These are phyloP conservation scores for Ormosia emarginata DNA, from an alignment of 306 rosid species.

Conservation along the genomic window DNA sequence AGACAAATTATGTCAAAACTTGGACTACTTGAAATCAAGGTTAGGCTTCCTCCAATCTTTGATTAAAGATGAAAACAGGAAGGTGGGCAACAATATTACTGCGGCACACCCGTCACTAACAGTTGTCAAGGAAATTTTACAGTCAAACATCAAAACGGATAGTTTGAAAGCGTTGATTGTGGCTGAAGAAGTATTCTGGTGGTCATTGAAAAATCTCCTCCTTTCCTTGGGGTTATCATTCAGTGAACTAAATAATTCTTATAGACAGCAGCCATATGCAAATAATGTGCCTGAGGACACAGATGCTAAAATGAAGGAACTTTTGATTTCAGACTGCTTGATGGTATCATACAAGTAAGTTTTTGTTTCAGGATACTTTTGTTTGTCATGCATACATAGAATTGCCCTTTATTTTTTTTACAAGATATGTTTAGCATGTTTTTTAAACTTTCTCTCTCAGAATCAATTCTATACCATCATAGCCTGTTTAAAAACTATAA, in stretches of 20 bases:
- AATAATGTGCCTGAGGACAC: constrained; percentile 4
- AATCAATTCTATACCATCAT: background rate
- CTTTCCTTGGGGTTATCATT: constrained; percentile 47
- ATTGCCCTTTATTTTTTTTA: background rate
- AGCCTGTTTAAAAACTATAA: background rate
- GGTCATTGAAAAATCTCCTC: constrained; percentile 48
- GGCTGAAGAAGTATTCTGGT: constrained; percentile 53
- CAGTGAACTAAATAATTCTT: constrained; percentile 30
- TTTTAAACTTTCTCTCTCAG: background rate
- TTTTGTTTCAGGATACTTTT: constrained; percentile 6
- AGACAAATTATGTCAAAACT: constrained; percentile 49
- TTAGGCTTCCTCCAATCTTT: constrained; percentile 43
- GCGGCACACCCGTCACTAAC: constrained; percentile 49
- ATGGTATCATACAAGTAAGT: constrained; percentile 52
- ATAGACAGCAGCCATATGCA: constrained; percentile 15
- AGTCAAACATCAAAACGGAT: constrained; percentile 23
- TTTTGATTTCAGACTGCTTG: constrained; percentile 44
- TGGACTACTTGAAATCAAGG: constrained; percentile 43
- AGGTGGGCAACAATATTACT: constrained; percentile 32
- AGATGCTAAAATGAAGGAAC: constrained; percentile 26
- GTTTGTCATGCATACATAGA: constrained; percentile 2
- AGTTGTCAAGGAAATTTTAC: constrained; percentile 40
- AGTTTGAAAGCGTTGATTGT: constrained; percentile 50
- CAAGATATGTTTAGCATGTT: background rate
- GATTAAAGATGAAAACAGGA: constrained; percentile 45